phyloP scores from a whole-genome alignment of 1,284 basidiomycete species.

The Cryptococcus maquisensis region DNA sequence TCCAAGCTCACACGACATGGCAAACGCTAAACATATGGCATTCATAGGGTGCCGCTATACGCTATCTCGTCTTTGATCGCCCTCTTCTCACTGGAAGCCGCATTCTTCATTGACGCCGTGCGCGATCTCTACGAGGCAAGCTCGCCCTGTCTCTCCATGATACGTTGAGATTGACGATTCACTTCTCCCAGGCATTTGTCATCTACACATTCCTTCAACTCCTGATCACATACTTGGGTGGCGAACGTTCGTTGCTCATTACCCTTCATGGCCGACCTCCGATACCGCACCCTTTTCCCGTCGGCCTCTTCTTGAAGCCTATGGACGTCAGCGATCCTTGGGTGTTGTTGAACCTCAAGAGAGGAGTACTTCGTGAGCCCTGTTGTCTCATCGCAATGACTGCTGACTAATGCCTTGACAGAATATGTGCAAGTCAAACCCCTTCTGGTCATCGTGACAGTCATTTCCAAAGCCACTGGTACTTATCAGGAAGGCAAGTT shows the following conservation, averaged over 20 bases:
- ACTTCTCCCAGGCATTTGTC: conserved; percentile 72
- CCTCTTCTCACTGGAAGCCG: conserved; percentile 87
- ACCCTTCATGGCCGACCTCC: conserved; percentile 84
- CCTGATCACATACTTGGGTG: conserved; percentile 80
- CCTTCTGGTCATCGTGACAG: conserved; percentile 73
- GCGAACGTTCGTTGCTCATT: conserved; percentile 86
- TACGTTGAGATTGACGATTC: neutral
- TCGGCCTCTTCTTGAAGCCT: conserved; percentile 63
- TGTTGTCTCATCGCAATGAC: neutral
- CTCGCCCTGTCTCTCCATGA: conserved; percentile 2
- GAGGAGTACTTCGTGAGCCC: conserved; percentile 83
- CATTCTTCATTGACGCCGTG: conserved; percentile 92
- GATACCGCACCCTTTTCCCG: conserved; percentile 79
- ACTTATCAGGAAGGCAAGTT: conserved; percentile 90
- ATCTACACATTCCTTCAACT: conserved; percentile 90
- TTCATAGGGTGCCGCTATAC: conserved; percentile 72
- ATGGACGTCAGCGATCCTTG: conserved; percentile 91
- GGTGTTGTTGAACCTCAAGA: conserved; percentile 87
- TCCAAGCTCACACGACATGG: neutral
- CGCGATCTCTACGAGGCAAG: conserved; percentile 93
- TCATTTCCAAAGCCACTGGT: conserved; percentile 78
- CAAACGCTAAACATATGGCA: neutral
- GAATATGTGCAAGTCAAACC: conserved; percentile 99
- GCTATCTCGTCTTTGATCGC: conserved; percentile 87
- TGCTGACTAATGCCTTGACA: conserved; percentile 41